Base-by-base conservation (phyloP, 2,329 filamentous ascomycete species). In the Alternaria arborescens region DNA sequence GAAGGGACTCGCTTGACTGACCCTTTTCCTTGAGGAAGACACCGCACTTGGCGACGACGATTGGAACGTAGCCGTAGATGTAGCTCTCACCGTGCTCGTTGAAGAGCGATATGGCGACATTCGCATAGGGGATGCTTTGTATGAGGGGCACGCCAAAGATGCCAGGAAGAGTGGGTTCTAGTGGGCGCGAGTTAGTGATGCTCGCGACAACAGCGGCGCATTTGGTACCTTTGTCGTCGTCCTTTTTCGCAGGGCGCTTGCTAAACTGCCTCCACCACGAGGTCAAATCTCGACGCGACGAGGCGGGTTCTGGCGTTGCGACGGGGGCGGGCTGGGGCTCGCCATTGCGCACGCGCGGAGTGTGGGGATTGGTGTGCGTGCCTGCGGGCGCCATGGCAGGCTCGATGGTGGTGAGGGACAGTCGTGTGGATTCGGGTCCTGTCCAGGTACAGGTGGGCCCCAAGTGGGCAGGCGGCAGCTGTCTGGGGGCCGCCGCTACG, bases 11-110 rank as follows among this genome's bases (percentile, higher is more conserved):
- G n/a, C 5, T 51, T 36, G 20, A 62, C 66, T 59, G 79, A 97
- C 95, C 95, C 87, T 97, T 97, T 79, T 99, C 95, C 80, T 99
- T 99, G 68, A 99, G 79, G 70, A 94, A 99, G 4, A 99, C 94
- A 64, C 95, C 95, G 78, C 95, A 98, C 79, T 99, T 99, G 36
- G 95, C 95, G 55, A 99, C 94, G 43, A 99, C 94, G 67, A 99
- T 98, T 18, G 95, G 95, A 8, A 99, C 94, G 75, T 98, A 98
- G 74, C 95, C 95, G 78, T 98, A 99, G 55, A 98, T 97, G 79
- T 97, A 98, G 81, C 93, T 97, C 78, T 95, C 89, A 32, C 94
- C 94, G 68, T 95, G 87, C 68, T 94, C 92, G 77, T 98, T 94
- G 68, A 95, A 91, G 28, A 99, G 87, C 22, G 94, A 98, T 73